Base-by-base conservation (phyloP, 108 stramenopile genomes). In the Cyclotella sp. region DNA sequence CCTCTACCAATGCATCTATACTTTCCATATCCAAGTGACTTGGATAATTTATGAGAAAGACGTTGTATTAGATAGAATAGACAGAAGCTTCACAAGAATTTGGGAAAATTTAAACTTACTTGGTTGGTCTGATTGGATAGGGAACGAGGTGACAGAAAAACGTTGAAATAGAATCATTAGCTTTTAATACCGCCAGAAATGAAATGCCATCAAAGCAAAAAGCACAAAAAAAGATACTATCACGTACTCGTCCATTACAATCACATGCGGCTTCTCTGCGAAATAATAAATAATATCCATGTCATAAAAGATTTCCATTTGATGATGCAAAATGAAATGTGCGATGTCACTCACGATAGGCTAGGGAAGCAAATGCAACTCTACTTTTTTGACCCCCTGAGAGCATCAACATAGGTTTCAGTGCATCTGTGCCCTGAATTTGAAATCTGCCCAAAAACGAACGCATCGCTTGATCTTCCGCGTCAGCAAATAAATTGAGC, bases 1-100 rank as follows among this genome's bases (percentile, higher is more conserved):
- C 98, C 47, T 93, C 94, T 29, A 96, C 93, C 24, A 99, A 85
- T 27, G 98, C 98, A 79, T 99, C 98, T 19, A 98, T 97, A 24
- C 93, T 92, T 81, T 98, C 98, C 87, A 99, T 97, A 73, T 94
- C 95, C 75, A 99, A 81, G 73, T 99, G 97, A 79, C 98, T 70
- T 97, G 55, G 0, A 96, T 96, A 9, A 22, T 69, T 0, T 0
- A 66, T 16, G 64, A 15, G 0, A 58, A 71, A 59, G 18, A 69
- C 9, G n/a, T 40, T 10, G 0, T 39, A 1, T 24, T 42, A 49
- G n/a, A n/a, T 16, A 7, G 18, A 49, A n/a, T 7, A 9, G 9
- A 24, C 3, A 22, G 19, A 57, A 22, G 21, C 3, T 22, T 22
- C 21, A 24, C 11, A 57, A 3, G 4, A 57, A 57, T 26, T 57